Percentiles rank a stretch among this genome's conserved stretches.
phyloP scores from a whole-genome alignment of 805 yeast genomes.

The Babjeviella inositovora region DNA sequence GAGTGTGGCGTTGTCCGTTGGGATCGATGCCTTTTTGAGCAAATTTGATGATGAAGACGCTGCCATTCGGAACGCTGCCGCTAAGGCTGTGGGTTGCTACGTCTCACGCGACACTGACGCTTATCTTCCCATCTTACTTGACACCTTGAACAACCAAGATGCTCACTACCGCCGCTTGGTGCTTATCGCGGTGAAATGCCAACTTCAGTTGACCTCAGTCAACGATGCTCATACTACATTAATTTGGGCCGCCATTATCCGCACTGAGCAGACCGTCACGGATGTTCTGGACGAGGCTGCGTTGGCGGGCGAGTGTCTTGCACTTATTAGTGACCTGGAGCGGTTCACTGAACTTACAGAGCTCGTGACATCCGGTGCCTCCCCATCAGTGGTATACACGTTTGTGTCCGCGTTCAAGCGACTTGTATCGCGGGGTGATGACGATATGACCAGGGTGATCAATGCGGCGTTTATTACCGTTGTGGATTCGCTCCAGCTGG shows the following conservation, averaged over 20 bases:
- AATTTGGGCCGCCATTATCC: conserved; percentile 10
- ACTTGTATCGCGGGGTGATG: conserved; percentile 4
- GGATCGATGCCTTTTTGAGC: conserved; percentile 12
- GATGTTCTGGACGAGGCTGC: conserved; percentile 7
- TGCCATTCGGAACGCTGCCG: conserved; percentile 23
- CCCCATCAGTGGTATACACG: conserved; percentile 6
- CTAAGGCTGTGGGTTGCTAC: conserved; percentile 35
- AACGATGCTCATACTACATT: conserved; percentile 8
- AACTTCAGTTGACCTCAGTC: conserved; percentile 5
- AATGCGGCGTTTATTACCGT: conserved; percentile 8
- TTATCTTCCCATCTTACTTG: conserved; percentile 20
- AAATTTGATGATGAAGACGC: conserved; percentile 17
- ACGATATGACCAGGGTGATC: conserved; percentile 6
- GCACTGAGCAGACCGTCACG: conserved; percentile 2
- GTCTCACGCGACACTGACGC: conserved; percentile 18
- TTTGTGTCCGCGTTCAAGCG: conserved; percentile 11
- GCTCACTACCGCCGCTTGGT: conserved; percentile 9
- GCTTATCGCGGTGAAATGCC: conserved; percentile 13
- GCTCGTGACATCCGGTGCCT: too few species aligned
- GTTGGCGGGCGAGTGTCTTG: conserved; percentile 4
- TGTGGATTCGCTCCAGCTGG: conserved; percentile 12
- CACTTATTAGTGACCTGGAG: conserved; percentile 4
- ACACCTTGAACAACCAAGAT: conserved; percentile 5
- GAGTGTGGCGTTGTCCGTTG: conserved; percentile 14
- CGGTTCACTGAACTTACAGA: too few species aligned